A percentile compares a stretch with the other conserved stretches of the same genome.
These are phyloP conservation scores for Pseudopithomyces chartarum DNA, from an alignment of 2,329 filamentous ascomycete species.

Conservation along the genomic window DNA sequence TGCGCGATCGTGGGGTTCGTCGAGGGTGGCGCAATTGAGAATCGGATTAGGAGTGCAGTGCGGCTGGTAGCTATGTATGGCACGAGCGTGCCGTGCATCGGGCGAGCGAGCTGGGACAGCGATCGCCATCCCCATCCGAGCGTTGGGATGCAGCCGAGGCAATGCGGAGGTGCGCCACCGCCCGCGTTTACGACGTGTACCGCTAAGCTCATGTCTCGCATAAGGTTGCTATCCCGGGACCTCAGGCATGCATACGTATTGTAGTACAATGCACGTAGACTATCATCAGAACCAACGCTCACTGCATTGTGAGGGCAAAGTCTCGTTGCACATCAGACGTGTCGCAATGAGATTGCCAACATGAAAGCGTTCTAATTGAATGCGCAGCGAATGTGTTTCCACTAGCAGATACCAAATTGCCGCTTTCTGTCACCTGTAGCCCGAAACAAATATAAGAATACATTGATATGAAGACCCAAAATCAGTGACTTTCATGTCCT, in stretches of 20 bases:
- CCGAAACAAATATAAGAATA: background rate
- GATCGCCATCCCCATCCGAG: slow-evolving; percentile 12
- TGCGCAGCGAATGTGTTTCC: too few species aligned
- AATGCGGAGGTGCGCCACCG: slow-evolving; percentile 6
- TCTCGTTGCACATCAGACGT: too few species aligned
- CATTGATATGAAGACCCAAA: background rate
- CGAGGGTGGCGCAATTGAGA: background rate
- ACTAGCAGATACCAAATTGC: background rate
- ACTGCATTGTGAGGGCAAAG: too few species aligned
- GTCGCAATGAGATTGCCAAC: too few species aligned
- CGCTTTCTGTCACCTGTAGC: background rate
- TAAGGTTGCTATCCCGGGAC: too few species aligned
- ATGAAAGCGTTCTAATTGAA: too few species aligned
- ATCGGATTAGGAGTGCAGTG: background rate
- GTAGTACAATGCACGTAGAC: too few species aligned
- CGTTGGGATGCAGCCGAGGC: slow-evolving; percentile 12
- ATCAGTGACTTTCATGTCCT: background rate
- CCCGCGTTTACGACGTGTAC: background rate
- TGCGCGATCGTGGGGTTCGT: background rate
- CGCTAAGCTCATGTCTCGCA: background rate
- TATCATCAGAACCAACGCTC: too few species aligned
- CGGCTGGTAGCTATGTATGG: too few species aligned
- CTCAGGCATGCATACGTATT: too few species aligned
- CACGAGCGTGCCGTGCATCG: background rate
- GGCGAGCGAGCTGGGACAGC: background rate